Evolutionary conservation across 1,284 basidiomycete genomes (phyloP), one percentile per base, ranked within the genome.

Genomic region (Sphagnurus paluster): DNA sequence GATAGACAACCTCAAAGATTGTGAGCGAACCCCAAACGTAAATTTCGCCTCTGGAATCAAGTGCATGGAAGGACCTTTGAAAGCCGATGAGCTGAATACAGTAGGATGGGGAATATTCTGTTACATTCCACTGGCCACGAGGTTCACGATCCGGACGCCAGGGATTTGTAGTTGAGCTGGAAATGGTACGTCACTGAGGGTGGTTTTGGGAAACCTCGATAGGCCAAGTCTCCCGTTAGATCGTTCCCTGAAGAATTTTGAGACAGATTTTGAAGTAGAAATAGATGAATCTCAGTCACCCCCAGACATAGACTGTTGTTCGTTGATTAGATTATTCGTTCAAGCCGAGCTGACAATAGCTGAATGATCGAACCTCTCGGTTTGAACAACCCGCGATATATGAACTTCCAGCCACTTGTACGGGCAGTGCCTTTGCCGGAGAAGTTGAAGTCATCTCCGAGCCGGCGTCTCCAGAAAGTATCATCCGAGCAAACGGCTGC

Each of bases 41-140:
- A 8, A 93, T 68, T 25, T 70, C 68, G 7, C 92, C 91, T 41
- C 77, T 67, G 2, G 84, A 84, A 63, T 92, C 89, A 35, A 91
- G 64, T 2, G 87, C 87, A 59, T 89, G 82, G 62, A 90, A 90
- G 26, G 84, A 88, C 88, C 87, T 90, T 17, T 39, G n/a, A 36
- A 48, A 24, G 24, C 37, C 20, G 5, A 33, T 32, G 13, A 8
- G 20, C 39, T 47, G 36, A 24, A 32, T 29, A 16, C 7, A 47
- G 26, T 37, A 30, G 43, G 39, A 39, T 24, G 25, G 30, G 25
- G 46, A 19, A 23, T 21, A 63, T 80, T 52, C n/a, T n/a, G n/a
- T n/a, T 59, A 88, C 91, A 89, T 91, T 62, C 91, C 91, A 14
- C 87, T 85, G 2, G 90, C 87, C 36, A 82, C 78, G 23, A 93